Conservation (phyloP, 176 grass and related monocot genomes). For the Thinopyrum elongatum region DNA sequence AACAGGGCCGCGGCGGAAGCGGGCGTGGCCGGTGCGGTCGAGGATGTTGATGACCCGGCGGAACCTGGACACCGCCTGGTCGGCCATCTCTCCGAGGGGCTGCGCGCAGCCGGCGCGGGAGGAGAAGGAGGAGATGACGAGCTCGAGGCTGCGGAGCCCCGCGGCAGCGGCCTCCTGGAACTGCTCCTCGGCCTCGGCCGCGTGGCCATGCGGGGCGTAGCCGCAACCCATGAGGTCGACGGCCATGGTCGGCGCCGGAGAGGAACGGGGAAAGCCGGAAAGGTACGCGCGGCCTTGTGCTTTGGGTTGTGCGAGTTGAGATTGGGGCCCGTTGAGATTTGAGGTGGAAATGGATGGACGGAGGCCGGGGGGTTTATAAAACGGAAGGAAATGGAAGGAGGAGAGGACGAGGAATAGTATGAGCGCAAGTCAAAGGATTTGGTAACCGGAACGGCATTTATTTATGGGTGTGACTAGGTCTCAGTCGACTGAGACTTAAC, state of each 20-base stretch:
- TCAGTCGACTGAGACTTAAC: too few species aligned
- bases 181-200: not conserved
- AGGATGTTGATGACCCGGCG: constrained; percentile 77
- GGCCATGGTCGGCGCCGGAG: constrained; percentile 34
- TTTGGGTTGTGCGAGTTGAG: not conserved
- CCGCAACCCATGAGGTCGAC: constrained; percentile 48
- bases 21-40: constrained; percentile 87
- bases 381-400: constrained; percentile 19
- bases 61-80: constrained; percentile 64
- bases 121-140: constrained; percentile 56
- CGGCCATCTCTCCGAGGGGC: constrained; percentile 56
- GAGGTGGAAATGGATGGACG: constrained; percentile 13
- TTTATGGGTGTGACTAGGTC: too few species aligned
- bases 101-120: not conserved
- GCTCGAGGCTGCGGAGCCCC: constrained; percentile 74
- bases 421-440: constrained; percentile 28
- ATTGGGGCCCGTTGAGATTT: too few species aligned
- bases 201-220: not conserved
- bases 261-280: not conserved
- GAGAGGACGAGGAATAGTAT: not conserved
- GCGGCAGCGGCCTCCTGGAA: constrained; percentile 74
- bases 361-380: constrained; percentile 23
- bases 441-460: not conserved
- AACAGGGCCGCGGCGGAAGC: constrained; percentile 71
- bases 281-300: not conserved